phyloP scores from a whole-genome alignment of 495 filamentous ascomycete species.

The Aspergillus mulundensis region DNA sequence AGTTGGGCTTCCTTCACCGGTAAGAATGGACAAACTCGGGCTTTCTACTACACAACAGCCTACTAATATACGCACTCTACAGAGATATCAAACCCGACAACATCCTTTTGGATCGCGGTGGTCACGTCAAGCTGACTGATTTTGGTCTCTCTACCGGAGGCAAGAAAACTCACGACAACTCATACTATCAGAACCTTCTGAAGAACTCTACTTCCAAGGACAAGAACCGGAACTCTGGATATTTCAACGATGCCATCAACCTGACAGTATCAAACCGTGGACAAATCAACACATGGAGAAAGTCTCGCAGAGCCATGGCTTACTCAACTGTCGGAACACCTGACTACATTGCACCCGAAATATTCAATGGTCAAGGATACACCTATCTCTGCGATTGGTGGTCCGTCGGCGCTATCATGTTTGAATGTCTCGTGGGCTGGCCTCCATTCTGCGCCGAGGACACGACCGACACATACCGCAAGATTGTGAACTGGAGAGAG shows the following conservation, averaged over 20 bases:
- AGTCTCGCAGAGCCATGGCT: constrained; percentile 88
- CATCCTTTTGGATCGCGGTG: constrained; percentile 89
- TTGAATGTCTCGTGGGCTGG: constrained; percentile 98
- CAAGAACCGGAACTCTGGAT: constrained; percentile 76
- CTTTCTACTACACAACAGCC: neutral
- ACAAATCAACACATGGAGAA: constrained; percentile 97
- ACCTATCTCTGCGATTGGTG: constrained; percentile 98
- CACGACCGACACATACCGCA: constrained; percentile 94
- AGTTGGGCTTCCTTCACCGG: constrained; percentile 98
- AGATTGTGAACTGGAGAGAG: constrained; percentile 97
- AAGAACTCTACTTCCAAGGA: constrained; percentile 70
- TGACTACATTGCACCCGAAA: constrained; percentile 98
- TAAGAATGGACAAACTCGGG: constrained; percentile 38
- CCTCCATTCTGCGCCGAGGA: constrained; percentile 99
- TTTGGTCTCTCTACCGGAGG: constrained; percentile 98
- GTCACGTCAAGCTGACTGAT: constrained; percentile 97
- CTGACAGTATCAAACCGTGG: constrained; percentile 94
- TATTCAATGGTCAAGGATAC: constrained; percentile 95
- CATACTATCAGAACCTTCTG: constrained; percentile 96
- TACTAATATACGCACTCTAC: neutral
- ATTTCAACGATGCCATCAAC: constrained; percentile 93
- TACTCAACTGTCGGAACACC: constrained; percentile 98
- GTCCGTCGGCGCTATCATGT: constrained; percentile 99
- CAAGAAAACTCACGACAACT: constrained; percentile 95
- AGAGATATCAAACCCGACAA: constrained; percentile 99